Evolutionary conservation across 306 rosid genomes (phyloP).

Genomic region (Prunus campanulata): DNA sequence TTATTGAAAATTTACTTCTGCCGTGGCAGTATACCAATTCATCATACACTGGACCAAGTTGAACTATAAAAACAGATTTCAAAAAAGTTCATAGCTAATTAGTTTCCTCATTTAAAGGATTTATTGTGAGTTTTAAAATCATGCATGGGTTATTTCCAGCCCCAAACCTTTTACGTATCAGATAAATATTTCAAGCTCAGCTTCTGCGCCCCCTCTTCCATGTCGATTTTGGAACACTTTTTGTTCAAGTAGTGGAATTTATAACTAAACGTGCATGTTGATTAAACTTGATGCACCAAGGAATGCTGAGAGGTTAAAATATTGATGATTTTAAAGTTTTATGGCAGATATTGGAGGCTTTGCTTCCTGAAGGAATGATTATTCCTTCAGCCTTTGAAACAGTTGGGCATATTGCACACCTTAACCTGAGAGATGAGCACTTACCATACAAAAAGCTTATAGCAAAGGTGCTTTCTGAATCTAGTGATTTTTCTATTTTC

Average conservation of each 20-base stretch:
- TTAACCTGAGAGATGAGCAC: conserved; percentile 86
- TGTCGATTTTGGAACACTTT: background rate
- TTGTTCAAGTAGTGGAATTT: background rate
- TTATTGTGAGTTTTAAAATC: background rate
- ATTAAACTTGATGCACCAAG: background rate
- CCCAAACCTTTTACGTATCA: background rate
- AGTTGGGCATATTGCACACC: conserved; percentile 91
- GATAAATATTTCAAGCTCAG: background rate
- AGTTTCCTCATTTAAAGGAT: background rate
- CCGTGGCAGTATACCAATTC: background rate
- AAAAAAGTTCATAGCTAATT: background rate
- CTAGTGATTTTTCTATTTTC: background rate
- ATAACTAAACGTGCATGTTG: background rate
- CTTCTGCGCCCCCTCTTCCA: background rate
- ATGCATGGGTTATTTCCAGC: background rate
- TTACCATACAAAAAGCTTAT: conserved; percentile 77
- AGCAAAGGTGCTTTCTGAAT: conserved; percentile 59
- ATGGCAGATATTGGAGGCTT: conserved; percentile 73
- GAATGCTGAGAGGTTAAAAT: background rate
- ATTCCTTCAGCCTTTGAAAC: conserved; percentile 81
- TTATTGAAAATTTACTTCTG: background rate
- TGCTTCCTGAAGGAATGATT: conserved; percentile 71
- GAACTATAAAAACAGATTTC: background rate
- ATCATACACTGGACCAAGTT: background rate
- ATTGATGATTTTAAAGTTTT: conserved; percentile 8